Base-by-base conservation (phyloP, 352 stramenopile species). In the Pythium periplocum region DNA sequence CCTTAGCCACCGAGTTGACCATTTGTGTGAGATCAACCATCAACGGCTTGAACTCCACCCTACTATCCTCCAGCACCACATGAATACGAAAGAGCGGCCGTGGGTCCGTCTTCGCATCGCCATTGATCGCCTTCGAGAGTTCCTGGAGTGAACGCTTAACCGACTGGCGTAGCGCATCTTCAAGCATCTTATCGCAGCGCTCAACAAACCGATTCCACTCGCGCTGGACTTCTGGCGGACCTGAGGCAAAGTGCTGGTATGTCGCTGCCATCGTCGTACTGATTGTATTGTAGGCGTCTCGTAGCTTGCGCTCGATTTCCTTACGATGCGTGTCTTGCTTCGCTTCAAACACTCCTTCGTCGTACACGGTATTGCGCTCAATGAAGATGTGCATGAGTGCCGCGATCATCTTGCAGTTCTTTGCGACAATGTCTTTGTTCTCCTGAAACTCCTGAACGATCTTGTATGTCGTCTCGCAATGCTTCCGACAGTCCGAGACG, bases 81-180 rank as follows among this genome's bases (percentile, higher is more conserved):
- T 97, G 92, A 34, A 98, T 92, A 6, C 80, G 75, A 64, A 98
- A 98, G 3, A 98, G 59, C 4, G 93, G 92, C 3, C 95, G 81
- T 11, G 91, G 93, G 34, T 95, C 86, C 0, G 82, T 95, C 51
- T 96, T 97, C 7, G 87, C 80, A 53, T 98, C 90, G 35, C 90
- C 88, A 62, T 98, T 98, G 62, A 98, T 98, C 31, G 89, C 90
- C 45, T 94, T 92, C 0, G 86, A 96, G 1, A 98, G 72, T 53
- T 98, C 88, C 54, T 98, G 93, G 11, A 98, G 76, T 0, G 87
- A 97, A n/a, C 91, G 93, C 59, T 98, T 98, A 0, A 98, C 88
- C 0, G 87, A 94, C 51, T 95, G 84, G 0, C 92, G 83, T 12
- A 98, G 69, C 4, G 94, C 79, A 51, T 95, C 78, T 49, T 97